phyloP scores from a whole-genome alignment of 345 rosid species.

The Theobroma cacao region DNA sequence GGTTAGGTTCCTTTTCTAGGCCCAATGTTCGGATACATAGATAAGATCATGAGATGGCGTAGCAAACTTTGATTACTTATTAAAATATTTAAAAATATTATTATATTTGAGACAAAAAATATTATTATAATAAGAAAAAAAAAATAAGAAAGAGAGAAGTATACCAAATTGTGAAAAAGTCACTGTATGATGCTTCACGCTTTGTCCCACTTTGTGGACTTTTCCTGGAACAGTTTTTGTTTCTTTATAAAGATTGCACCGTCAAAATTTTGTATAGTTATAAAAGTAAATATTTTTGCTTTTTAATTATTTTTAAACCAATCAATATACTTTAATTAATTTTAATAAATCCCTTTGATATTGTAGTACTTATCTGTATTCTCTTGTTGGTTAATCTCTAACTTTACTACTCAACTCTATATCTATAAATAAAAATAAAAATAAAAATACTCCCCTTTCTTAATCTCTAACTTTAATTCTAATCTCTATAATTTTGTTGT shows the following conservation, averaged over 20 bases:
- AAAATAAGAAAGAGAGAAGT: background rate
- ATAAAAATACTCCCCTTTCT: too few species aligned
- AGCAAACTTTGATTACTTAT: constrained; percentile 3
- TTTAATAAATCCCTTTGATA: too few species aligned
- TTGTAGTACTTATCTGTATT: too few species aligned
- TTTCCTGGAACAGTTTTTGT: background rate
- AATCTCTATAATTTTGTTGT: too few species aligned
- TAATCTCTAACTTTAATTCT: too few species aligned
- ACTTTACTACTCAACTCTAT: too few species aligned
- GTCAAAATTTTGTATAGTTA: background rate
- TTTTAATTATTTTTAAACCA: too few species aligned
- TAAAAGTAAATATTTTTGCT: background rate
- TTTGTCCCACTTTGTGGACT: constrained; percentile 48
- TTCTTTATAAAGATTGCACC: background rate
- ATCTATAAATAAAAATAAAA: too few species aligned
- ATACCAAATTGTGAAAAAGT: constrained; percentile 26
- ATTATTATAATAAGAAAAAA: background rate
- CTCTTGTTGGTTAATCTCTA: too few species aligned
- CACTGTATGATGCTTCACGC: constrained; percentile 34
- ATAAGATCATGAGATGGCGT: background rate
- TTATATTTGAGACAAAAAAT: background rate
- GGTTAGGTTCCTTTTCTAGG: background rate
- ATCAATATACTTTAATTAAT: too few species aligned
- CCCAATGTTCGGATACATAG: background rate
- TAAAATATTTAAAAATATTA: background rate